Evolutionary conservation across 2,329 filamentous ascomycete genomes (phyloP).

Genomic region (Penicillium sp.): DNA sequence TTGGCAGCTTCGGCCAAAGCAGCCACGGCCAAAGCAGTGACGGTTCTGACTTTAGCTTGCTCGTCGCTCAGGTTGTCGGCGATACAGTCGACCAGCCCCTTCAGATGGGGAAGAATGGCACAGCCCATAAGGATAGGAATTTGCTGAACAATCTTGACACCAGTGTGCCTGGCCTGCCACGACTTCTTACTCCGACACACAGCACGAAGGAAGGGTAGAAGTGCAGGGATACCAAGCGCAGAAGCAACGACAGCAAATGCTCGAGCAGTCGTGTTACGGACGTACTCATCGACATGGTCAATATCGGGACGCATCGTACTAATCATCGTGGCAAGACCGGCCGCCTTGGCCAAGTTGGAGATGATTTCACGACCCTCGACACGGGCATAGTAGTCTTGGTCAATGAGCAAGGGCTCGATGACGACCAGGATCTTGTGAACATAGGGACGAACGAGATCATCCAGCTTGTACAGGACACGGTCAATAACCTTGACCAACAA

Average conservation of each 20-base stretch:
- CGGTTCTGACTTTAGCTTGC: conserved; percentile 93
- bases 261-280: conserved; percentile 91
- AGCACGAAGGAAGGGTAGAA: conserved; percentile 87
- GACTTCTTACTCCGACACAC: conserved; percentile 98
- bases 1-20: conserved; percentile 92
- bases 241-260: conserved; percentile 96
- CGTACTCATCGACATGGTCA: conserved; percentile 95
- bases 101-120: conserved; percentile 86
- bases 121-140: conserved; percentile 99
- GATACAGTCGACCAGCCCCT: conserved; percentile 92
- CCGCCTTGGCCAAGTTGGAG: conserved; percentile 92
- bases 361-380: conserved; percentile 98
- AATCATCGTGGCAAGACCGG: conserved; percentile 96
- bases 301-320: conserved; percentile 98
- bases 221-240: conserved; percentile 85
- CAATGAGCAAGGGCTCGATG: conserved; percentile 96
- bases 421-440: conserved; percentile 98
- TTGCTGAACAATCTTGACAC: conserved; percentile 98
- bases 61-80: conserved; percentile 93
- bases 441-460: conserved; percentile 89
- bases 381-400: conserved; percentile 97
- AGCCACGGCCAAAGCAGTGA: conserved; percentile 88
- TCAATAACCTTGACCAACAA: conserved; percentile 98
- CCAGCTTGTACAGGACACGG: conserved; percentile 93
- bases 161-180: conserved; percentile 94